Evolutionary conservation across 2,329 filamentous ascomycete genomes (phyloP).

Genomic region (Aspergillus jensenii): DNA sequence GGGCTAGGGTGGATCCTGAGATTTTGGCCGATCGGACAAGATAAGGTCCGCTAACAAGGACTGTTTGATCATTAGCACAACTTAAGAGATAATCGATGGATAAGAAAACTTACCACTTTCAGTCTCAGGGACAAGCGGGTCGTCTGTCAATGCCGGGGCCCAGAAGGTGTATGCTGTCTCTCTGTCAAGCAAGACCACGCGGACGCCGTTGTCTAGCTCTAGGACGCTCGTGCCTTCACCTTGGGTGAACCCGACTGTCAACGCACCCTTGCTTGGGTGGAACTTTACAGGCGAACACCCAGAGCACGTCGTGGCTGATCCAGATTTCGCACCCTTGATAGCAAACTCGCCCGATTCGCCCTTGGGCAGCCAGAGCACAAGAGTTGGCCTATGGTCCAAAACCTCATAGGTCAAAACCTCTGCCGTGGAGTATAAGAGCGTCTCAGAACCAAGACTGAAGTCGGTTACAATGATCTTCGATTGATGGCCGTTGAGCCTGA

Average conservation of each 20-base stretch:
- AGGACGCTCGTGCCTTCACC: constrained; percentile 50
- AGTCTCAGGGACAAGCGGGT: constrained; percentile 48
- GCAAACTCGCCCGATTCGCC: constrained; percentile 58
- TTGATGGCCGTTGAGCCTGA: constrained; percentile 60
- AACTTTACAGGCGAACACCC: constrained; percentile 46
- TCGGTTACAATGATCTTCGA: constrained; percentile 64
- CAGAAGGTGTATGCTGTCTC: constrained; percentile 58
- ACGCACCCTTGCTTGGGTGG: constrained; percentile 38
- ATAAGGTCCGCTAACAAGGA: constrained; percentile 54
- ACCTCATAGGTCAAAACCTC: constrained; percentile 55
- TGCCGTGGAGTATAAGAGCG: constrained; percentile 56
- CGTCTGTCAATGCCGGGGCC: constrained; percentile 51
- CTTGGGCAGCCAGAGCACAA: constrained; percentile 56
- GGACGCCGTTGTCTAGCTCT: constrained; percentile 48
- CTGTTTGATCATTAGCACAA: constrained; percentile 25
- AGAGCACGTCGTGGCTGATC: constrained; percentile 38
- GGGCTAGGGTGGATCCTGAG: constrained; percentile 37
- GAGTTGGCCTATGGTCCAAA: constrained; percentile 47
- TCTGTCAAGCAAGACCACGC: constrained; percentile 56
- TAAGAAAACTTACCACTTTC: constrained; percentile 42
- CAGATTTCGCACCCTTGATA: constrained; percentile 43
- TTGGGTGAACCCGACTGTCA: constrained; percentile 53
- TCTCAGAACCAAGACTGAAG: constrained; percentile 54
- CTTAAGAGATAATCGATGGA: background rate
- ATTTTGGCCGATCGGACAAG: constrained; percentile 50